phyloP scores from a whole-genome alignment of 1,284 basidiomycete genomes.

The Rhizopogon parksii region DNA sequence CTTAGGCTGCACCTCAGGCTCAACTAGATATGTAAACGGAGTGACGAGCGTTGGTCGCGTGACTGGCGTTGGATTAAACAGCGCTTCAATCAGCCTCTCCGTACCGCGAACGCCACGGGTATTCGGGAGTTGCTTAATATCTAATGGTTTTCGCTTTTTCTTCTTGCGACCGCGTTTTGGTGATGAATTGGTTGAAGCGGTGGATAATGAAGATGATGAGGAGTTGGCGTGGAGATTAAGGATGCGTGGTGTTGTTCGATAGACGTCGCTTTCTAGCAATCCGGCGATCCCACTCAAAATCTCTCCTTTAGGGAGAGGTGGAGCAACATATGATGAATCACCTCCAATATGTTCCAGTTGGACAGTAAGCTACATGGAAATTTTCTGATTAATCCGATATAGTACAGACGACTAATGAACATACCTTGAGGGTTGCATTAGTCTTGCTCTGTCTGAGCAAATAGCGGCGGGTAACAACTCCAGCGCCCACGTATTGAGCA shows the following conservation, averaged over 20 bases:
- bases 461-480: conserved; percentile 61
- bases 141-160: conserved; percentile 30
- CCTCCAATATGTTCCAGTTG: conserved; percentile 55
- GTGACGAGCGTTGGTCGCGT: conserved; percentile 38
- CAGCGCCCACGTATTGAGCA: conserved; percentile 65
- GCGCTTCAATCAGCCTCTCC: conserved; percentile 64
- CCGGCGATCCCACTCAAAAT: conserved; percentile 60
- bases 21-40: conserved; percentile 55
- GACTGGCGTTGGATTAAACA: conserved; percentile 63
- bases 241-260: conserved; percentile 43
- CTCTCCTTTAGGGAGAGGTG: conserved; percentile 62
- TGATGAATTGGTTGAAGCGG: conserved; percentile 12
- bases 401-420: background rate
- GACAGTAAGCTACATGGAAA: conserved; percentile 45
- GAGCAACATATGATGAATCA: conserved; percentile 52
- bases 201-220: conserved; percentile 23
- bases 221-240: conserved; percentile 40
- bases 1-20: conserved; percentile 10
- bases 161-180: conserved; percentile 5
- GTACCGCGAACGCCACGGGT: conserved; percentile 55
- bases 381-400: background rate
- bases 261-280: conserved; percentile 52
- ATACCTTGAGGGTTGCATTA: conserved; percentile 69
- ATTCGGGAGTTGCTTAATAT: conserved; percentile 41
- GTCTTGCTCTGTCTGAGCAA: conserved; percentile 70